Evolutionary conservation across 2,329 filamentous ascomycete species (phyloP).

Genomic region (Trichoderma cornu-damae): DNA sequence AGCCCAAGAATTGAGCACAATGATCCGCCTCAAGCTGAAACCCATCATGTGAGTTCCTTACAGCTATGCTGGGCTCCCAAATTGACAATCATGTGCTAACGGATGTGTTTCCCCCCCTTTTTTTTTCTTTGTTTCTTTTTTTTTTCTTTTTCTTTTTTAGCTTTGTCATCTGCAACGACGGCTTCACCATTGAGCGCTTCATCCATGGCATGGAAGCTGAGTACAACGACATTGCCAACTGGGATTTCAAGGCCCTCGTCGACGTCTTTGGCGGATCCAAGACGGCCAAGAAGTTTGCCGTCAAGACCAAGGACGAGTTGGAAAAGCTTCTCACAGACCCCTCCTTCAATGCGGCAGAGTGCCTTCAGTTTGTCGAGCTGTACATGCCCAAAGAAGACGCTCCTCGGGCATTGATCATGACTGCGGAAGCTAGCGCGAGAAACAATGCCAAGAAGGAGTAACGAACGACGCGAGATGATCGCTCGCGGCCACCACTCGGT

Average conservation of each 20-base stretch:
- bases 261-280: slow-evolving; percentile 62
- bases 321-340: slow-evolving; percentile 59
- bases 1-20: slow-evolving; percentile 76
- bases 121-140: no score
- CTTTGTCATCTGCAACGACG: slow-evolving; percentile 82
- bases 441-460: slow-evolving; percentile 50
- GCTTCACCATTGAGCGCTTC: slow-evolving; percentile 83
- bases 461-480: not conserved
- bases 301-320: slow-evolving; percentile 65
- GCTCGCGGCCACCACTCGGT: not conserved
- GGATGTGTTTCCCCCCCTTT: no score
- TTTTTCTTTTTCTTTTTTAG: no score
- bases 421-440: slow-evolving; percentile 64
- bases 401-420: slow-evolving; percentile 62
- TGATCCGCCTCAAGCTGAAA: slow-evolving; percentile 68
- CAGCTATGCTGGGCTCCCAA: no score
- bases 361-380: slow-evolving; percentile 70
- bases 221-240: slow-evolving; percentile 77
- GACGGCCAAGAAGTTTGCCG: slow-evolving; percentile 56
- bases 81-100: no score
- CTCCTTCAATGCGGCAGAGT: slow-evolving; percentile 54
- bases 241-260: slow-evolving; percentile 67
- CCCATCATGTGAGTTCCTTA: slow-evolving; percentile 70
- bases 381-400: slow-evolving; percentile 78
- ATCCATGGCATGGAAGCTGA: slow-evolving; percentile 75